Conservation (phyloP, 1,284 basidiomycete species). For the Testicularia cyperi region DNA sequence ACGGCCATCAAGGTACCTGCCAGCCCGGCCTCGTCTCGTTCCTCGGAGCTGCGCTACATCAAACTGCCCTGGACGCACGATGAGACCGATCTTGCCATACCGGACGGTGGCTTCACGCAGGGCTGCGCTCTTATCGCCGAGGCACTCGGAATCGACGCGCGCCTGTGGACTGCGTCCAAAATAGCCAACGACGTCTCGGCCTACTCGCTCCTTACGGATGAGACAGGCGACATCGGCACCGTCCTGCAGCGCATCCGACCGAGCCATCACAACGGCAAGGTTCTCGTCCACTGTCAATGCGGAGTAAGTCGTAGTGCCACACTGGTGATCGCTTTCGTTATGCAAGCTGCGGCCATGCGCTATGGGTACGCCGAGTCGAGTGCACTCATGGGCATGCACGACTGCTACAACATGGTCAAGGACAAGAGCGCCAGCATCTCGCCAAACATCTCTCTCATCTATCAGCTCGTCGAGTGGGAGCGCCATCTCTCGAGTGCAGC, state of each 20-base stretch:
- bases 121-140: conserved; percentile 52
- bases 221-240: conserved; percentile 5
- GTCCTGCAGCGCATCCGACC: conserved; percentile 22
- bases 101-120: conserved; percentile 42
- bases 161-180: conserved; percentile 57
- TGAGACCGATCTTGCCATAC: conserved; percentile 45
- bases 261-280: conserved; percentile 12
- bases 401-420: conserved; percentile 79
- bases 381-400: conserved; percentile 73
- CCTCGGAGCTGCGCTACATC: conserved; percentile 67
- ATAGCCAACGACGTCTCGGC: conserved; percentile 61
- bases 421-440: conserved; percentile 42
- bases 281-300: conserved; percentile 69
- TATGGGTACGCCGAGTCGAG: conserved; percentile 58
- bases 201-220: conserved; percentile 64
- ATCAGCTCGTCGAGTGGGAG: conserved; percentile 92
- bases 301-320: conserved; percentile 93
- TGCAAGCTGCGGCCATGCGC: conserved; percentile 81
- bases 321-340: conserved; percentile 86
- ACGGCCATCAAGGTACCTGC: conserved; percentile 29
- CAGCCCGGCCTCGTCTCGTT: conserved; percentile 8
- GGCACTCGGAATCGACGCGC: conserved; percentile 69
- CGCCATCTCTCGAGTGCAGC: conserved; percentile 66
- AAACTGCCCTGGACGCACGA: conserved; percentile 89
- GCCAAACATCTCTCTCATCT: conserved; percentile 91